Evolutionary conservation across 352 stramenopile species (phyloP).

Genomic region (Phytophthora citricola): DNA sequence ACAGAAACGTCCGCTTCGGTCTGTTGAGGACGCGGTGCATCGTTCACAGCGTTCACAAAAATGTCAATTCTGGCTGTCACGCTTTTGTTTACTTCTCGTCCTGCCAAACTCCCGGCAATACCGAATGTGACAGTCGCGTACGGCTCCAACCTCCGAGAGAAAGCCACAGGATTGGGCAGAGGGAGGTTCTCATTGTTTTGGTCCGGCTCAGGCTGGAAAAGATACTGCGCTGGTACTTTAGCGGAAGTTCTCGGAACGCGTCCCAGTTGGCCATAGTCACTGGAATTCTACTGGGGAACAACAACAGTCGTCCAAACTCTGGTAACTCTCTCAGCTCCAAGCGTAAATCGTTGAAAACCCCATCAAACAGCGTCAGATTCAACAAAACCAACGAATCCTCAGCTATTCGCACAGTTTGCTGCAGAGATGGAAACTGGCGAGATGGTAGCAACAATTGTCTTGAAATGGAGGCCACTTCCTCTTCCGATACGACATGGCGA

Average conservation of each 20-base stretch:
- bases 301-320: conserved; percentile 53
- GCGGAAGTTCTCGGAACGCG: conserved; percentile 49
- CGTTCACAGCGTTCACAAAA: conserved; percentile 60
- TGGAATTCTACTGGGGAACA: conserved; percentile 55
- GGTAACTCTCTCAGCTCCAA: conserved; percentile 59
- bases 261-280: conserved; percentile 47
- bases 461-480: conserved; percentile 29
- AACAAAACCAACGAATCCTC: conserved; percentile 59
- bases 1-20: conserved; percentile 37
- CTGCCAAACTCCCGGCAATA: conserved; percentile 40
- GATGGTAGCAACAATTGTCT: conserved; percentile 48
- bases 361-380: conserved; percentile 63
- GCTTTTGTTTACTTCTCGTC: conserved; percentile 39
- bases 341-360: conserved; percentile 64
- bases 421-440: conserved; percentile 44
- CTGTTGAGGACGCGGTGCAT: conserved; percentile 39
- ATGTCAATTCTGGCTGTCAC: conserved; percentile 49
- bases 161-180: conserved; percentile 40
- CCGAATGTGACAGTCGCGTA: conserved; percentile 48
- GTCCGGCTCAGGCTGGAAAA: conserved; percentile 53
- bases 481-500: conserved; percentile 37
- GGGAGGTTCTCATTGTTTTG: conserved; percentile 62
- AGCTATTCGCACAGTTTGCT: conserved; percentile 41
- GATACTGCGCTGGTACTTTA: conserved; percentile 56
- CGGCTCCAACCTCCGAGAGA: conserved; percentile 41